Evolutionary conservation across 257 asterid genomes (phyloP).

Genomic region (Capsicum pubescens): DNA sequence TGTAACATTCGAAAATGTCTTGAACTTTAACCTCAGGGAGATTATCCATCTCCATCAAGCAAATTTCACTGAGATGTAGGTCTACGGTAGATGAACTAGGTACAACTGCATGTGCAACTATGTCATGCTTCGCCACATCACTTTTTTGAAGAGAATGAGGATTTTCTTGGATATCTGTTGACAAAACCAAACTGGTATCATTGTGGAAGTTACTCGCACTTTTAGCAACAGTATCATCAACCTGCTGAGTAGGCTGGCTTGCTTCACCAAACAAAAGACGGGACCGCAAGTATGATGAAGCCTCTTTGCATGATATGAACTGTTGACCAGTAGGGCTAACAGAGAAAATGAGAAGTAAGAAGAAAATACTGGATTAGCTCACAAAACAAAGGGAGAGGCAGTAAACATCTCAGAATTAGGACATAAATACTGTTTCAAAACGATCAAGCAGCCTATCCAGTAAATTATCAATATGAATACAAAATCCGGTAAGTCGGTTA

Average conservation of each 20-base stretch:
- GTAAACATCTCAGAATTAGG: not conserved
- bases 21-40: constrained; percentile 90
- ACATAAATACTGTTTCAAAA: not conserved
- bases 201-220: constrained; percentile 49
- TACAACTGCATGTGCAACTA: constrained; percentile 47
- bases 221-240: constrained; percentile 48
- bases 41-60: constrained; percentile 67
- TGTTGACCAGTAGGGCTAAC: constrained; percentile 89
- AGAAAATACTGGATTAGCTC: not conserved
- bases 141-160: constrained; percentile 43
- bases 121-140: constrained; percentile 36
- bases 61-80: constrained; percentile 45
- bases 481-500: not conserved
- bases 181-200: constrained; percentile 21
- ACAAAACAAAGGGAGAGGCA: not conserved
- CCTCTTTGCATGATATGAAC: constrained; percentile 87
- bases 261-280: constrained; percentile 52
- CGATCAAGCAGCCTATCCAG: not conserved
- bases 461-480: not conserved
- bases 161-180: constrained; percentile 55
- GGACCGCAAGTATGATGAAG: constrained; percentile 70
- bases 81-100: constrained; percentile 42
- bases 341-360: constrained; percentile 31
- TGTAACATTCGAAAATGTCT: constrained; percentile 81
- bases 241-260: constrained; percentile 51